These are phyloP conservation scores for Trametes cingulata DNA, from an alignment of 768 basidiomycete species.

Conservation along the genomic window DNA sequence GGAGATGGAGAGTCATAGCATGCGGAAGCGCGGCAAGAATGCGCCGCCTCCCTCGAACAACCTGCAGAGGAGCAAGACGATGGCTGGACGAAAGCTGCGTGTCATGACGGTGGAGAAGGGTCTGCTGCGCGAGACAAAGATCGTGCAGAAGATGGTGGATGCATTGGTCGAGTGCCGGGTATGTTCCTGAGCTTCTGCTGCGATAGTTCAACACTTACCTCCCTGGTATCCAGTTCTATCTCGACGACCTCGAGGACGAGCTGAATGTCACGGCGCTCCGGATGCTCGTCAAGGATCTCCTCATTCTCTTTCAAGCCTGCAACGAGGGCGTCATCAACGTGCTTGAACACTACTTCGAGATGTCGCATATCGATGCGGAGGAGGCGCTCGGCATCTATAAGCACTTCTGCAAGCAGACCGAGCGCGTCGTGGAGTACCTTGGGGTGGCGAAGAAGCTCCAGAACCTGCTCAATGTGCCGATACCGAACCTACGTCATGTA, in stretches of 20 bases:
- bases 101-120: slow-evolving; percentile 97
- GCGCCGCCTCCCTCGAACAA: slow-evolving; percentile 30
- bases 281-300: slow-evolving; percentile 94
- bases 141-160: slow-evolving; percentile 90
- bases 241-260: slow-evolving; percentile 92
- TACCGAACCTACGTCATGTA: slow-evolving; percentile 92
- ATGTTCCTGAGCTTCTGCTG: slow-evolving; percentile 34
- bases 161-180: slow-evolving; percentile 85
- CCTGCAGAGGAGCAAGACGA: slow-evolving; percentile 64
- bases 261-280: slow-evolving; percentile 84
- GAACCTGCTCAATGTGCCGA: slow-evolving; percentile 89
- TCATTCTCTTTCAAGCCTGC: slow-evolving; percentile 93
- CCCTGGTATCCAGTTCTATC: slow-evolving; percentile 69
- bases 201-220: background rate
- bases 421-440: slow-evolving; percentile 89
- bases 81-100: slow-evolving; percentile 81
- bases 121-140: slow-evolving; percentile 85
- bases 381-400: slow-evolving; percentile 88
- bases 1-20: slow-evolving; percentile 36
- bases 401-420: slow-evolving; percentile 92
- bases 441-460: slow-evolving; percentile 91
- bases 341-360: slow-evolving; percentile 95
- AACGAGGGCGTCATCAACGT: slow-evolving; percentile 93
- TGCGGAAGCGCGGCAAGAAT: slow-evolving; percentile 22
- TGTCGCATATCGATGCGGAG: slow-evolving; percentile 91